Evolutionary conservation across 345 rosid genomes (phyloP).

Genomic region (Theobroma cacao): DNA sequence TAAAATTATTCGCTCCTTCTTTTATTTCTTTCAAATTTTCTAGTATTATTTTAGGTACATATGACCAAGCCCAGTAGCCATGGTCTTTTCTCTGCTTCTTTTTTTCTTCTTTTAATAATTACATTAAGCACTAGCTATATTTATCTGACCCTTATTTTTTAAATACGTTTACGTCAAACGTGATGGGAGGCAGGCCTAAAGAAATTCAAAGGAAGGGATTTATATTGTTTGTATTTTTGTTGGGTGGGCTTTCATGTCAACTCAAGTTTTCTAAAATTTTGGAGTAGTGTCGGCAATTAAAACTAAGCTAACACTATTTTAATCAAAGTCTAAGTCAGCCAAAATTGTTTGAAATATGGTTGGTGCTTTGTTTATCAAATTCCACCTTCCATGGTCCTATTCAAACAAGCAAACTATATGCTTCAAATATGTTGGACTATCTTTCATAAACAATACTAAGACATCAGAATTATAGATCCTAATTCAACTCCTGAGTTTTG

Average conservation of each 20-base stretch:
- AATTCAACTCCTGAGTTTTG: not conserved
- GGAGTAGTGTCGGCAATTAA: not conserved
- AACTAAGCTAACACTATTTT: not conserved
- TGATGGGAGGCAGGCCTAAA: not conserved
- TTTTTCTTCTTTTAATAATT: not conserved
- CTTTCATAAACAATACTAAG: not conserved
- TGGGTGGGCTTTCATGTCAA: not conserved
- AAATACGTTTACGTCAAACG: not conserved
- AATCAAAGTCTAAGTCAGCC: not conserved
- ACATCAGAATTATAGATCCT: not conserved
- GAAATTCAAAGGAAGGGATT: not conserved
- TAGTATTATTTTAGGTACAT: too few relatives aligned
- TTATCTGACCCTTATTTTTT: not conserved
- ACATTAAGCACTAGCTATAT: not conserved
- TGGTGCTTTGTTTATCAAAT: not conserved
- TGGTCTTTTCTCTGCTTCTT: not conserved
- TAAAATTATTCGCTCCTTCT: too few relatives aligned
- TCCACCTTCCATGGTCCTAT: not conserved
- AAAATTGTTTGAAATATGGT: not conserved
- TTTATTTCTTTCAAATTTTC: too few relatives aligned
- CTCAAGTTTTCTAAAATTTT: not conserved
- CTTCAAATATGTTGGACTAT: too few relatives aligned
- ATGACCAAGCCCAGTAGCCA: too few relatives aligned
- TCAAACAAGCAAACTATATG: not conserved
- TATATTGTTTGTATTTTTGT: not conserved